These are phyloP conservation scores for Fusarium avenaceum DNA, from an alignment of 2,329 filamentous ascomycete genomes.

Conservation along the genomic window DNA sequence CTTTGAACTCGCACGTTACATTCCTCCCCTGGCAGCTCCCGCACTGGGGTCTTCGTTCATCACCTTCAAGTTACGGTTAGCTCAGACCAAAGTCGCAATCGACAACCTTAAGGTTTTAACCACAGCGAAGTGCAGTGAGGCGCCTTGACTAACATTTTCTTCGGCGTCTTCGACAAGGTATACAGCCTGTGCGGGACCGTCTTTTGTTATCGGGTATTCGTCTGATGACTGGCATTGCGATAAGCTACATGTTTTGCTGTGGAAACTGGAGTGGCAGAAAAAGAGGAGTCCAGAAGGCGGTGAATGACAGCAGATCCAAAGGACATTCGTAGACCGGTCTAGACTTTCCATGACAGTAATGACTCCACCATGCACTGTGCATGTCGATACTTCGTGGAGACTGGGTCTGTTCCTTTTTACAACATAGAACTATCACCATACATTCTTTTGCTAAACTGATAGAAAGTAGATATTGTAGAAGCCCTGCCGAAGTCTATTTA, in stretches of 20 bases:
- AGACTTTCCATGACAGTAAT: background rate
- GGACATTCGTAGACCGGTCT: background rate
- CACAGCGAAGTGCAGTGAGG: background rate
- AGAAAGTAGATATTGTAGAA: no score
- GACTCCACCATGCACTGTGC: background rate
- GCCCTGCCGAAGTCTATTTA: no score
- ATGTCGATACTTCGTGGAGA: no score
- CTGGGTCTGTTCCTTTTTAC: no score
- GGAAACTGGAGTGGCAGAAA: slow-evolving; percentile 12
- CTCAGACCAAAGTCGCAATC: background rate
- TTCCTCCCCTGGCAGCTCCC: slow-evolving; percentile 32
- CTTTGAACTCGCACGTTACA: slow-evolving; percentile 36
- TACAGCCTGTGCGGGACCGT: slow-evolving; percentile 29
- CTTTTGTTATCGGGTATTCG: slow-evolving; percentile 35
- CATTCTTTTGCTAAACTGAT: no score
- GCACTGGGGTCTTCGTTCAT: slow-evolving; percentile 36
- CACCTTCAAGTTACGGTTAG: slow-evolving; percentile 13
- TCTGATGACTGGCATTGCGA: slow-evolving; percentile 32
- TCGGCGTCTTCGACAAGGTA: slow-evolving; percentile 36
- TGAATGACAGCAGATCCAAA: background rate
- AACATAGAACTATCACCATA: no score
- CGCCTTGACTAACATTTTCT: slow-evolving; percentile 26
- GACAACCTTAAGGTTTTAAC: background rate
- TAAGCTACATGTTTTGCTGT: slow-evolving; percentile 8
- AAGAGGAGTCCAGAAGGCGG: slow-evolving; percentile 25